phyloP scores from a whole-genome alignment of 768 basidiomycete genomes.

The Phlebiopsis flavidoalba region DNA sequence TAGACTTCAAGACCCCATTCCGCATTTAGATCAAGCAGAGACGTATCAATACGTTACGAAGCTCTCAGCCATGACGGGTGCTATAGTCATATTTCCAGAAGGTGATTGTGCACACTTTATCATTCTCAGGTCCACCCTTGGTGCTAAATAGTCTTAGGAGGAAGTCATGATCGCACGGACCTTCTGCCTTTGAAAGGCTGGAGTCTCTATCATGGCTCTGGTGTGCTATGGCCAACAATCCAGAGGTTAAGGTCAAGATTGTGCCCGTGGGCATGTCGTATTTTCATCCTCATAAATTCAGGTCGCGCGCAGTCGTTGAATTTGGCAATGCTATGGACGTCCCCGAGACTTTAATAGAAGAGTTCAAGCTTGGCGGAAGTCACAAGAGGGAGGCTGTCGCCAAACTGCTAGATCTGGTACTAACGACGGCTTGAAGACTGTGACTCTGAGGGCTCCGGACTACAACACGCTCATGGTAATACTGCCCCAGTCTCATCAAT shows the following conservation, averaged over 20 bases:
- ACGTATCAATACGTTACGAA: slow-evolving; percentile 95
- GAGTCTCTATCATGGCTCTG: slow-evolving; percentile 95
- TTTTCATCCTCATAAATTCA: slow-evolving; percentile 61
- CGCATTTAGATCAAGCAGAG: slow-evolving; percentile 87
- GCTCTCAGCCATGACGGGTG: slow-evolving; percentile 78
- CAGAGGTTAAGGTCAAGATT: slow-evolving; percentile 82
- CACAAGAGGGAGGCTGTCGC: slow-evolving; percentile 88
- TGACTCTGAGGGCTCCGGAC: slow-evolving; percentile 93
- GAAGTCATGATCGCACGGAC: slow-evolving; percentile 96
- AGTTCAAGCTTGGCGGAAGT: slow-evolving; percentile 86
- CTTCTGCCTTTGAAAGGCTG: slow-evolving; percentile 95
- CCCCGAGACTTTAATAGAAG: slow-evolving; percentile 81
- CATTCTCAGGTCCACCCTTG: too few relatives aligned
- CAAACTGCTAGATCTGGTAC: slow-evolving; percentile 85
- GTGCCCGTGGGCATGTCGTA: slow-evolving; percentile 52
- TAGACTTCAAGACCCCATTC: slow-evolving; percentile 80
- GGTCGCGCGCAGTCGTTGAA: slow-evolving; percentile 95
- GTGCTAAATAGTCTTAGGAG: slow-evolving; percentile 56
- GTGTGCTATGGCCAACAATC: slow-evolving; percentile 95
- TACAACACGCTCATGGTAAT: slow-evolving; percentile 94
- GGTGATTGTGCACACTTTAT: slow-evolving; percentile 40
- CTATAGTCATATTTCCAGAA: slow-evolving; percentile 98
- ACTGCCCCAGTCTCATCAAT: not conserved
- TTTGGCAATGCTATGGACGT: slow-evolving; percentile 91
- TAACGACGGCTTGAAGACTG: slow-evolving; percentile 92